These are phyloP conservation scores for Leonotis leonurus DNA, from an alignment of 257 asterid genomes.

Conservation along the genomic window DNA sequence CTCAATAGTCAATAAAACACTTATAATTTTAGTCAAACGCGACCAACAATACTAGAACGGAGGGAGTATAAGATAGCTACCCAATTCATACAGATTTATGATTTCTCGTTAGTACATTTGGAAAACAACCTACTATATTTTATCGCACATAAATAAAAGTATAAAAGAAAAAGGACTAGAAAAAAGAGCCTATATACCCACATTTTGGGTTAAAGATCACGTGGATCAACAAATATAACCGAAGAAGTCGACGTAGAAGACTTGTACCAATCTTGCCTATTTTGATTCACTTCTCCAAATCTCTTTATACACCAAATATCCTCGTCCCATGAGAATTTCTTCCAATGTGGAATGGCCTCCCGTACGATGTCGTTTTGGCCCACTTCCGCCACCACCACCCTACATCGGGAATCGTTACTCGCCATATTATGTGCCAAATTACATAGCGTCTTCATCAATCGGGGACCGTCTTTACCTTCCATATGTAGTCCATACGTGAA, in stretches of 20 bases:
- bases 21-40: no score
- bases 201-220: conserved; percentile 60
- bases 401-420: conserved; percentile 35
- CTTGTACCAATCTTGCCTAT: conserved; percentile 39
- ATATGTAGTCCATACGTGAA: conserved; percentile 59
- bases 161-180: no score
- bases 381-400: conserved; percentile 66
- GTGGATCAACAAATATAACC: conserved; percentile 72
- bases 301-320: conserved; percentile 81
- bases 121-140: no score
- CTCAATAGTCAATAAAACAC: no score
- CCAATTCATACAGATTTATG: no score
- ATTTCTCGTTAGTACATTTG: no score
- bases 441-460: conserved; percentile 48
- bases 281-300: conserved; percentile 20
- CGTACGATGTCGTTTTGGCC: conserved; percentile 52
- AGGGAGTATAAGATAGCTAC: no score
- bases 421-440: conserved; percentile 57
- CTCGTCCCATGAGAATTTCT: conserved; percentile 74
- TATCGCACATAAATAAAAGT: no score
- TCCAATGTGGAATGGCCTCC: conserved; percentile 68
- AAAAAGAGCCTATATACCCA: no score
- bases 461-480: conserved; percentile 46
- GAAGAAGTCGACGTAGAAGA: conserved; percentile 26
- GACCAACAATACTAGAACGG: no score